Evolutionary conservation across 2,329 filamentous ascomycete species (phyloP), one percentile per base, ranked within the genome.

Genomic region (Hypoxylon sp.): DNA sequence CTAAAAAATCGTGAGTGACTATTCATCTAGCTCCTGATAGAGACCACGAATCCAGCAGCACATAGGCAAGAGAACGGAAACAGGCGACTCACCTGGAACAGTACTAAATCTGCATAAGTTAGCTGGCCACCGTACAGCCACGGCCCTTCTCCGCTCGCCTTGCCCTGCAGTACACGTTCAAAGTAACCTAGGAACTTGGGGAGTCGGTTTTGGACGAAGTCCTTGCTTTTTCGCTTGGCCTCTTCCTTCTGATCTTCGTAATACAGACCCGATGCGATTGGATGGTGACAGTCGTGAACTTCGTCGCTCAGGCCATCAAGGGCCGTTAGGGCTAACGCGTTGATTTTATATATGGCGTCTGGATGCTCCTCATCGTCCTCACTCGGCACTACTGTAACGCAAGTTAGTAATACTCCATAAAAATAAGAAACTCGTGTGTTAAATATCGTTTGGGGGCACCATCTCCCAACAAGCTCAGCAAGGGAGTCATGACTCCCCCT

Each of bases 161-260:
- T 88, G 6, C 84, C 83, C 70, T 83, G 81, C 4, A 95, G 77
- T 17, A 91, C 86, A 1, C 90, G 82, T 82, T 94, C 88, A 71
- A 93, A 92, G 78, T 92, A 94, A 1, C 80, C 84, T 22, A 95
- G 79, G 76, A 90, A 94, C 81, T 93, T 94, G 17, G 92, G 92
- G 33, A 95, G 82, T 1, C 92, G 83, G 48, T 82, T 85, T 60
- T 85, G 80, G 7, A 89, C 81, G 64, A 90, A 93, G 61, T 89
- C 84, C 46, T 81, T 81, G 7, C 87, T 84, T 68, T 84, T 86
- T 65, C 83, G 84, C 75, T 89, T 80, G 14, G 89, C 84, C 77
- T 93, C 92, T 0, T 84, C 81, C 77, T 91, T 93, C 80, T 95
- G 92, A 27, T 94, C 91, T 75, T 94, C 91, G 74, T 94, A 95